Base-by-base conservation (phyloP, 305 asterid genomes). In the Ajuga reptans region DNA sequence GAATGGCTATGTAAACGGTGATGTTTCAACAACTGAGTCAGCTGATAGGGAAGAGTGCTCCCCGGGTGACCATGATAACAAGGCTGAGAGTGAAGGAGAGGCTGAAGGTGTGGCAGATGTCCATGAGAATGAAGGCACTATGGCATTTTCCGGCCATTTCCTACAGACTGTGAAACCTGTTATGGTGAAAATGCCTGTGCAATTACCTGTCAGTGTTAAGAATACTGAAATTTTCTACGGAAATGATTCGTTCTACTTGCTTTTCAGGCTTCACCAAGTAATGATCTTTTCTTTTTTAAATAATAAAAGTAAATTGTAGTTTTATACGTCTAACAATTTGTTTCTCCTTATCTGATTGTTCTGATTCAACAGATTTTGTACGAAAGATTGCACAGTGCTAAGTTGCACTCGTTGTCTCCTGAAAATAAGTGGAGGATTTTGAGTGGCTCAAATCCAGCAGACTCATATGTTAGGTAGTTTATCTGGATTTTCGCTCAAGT, bases 221-320 rank as follows among this genome's bases (percentile, higher is more conserved):
- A 82, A 81, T 55, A 77, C 86, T 21, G 82, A 82, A 73, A 79
- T 87, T 62, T 90, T 92, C 76, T 92, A 85, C 33, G 97, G 97
- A 80, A 92, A 84, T 31, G 95, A 92, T 73, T 90, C 96, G 62
- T 90, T 87, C 79, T 92, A 92, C 79, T 79, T 90, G 79, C 86
- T 90, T 73, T 86, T 92, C 81, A 85, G 98, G 86, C 96, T 92
- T 77, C 98, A 92, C 83, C 91, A 88, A 64, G 98, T 92, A 78
- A 76, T 80, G 76, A 39, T 66, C 11, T 62, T 41, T 80, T 46
- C 34, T n/a, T 10, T 12, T 43, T 41, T 15, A 45, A 34, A 31
- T 31, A 31, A n/a, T n/a, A n/a, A n/a, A n/a, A 31, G 36, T 31
- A 31, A 21, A 31, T 9, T n/a, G 17, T 66, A 9, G 66, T 17